phyloP scores from a whole-genome alignment of 768 basidiomycete species.

The Cystofilobasidium macerans region DNA sequence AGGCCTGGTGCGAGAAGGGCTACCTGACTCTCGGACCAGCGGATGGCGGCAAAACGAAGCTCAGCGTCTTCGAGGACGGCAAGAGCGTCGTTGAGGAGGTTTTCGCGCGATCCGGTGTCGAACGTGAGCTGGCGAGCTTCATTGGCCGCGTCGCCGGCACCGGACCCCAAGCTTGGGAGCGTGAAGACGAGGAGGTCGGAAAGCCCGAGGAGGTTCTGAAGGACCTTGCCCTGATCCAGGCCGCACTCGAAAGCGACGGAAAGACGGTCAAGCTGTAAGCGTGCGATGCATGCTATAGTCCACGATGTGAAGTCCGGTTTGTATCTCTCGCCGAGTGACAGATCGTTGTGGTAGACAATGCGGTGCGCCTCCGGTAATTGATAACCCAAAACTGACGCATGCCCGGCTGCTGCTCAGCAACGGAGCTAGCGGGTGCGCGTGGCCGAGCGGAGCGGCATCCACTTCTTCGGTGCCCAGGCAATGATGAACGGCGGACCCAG shows the following conservation, averaged over 20 bases:
- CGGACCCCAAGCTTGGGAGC: neutral
- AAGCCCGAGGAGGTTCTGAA: conserved; percentile 8
- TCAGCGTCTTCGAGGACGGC: neutral
- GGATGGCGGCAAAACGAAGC: neutral
- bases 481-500: no score
- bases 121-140: conserved; percentile 15
- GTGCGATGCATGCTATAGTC: no score
- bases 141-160: neutral
- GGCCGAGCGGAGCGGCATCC: no score
- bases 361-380: no score
- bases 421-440: no score
- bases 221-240: conserved; percentile 18
- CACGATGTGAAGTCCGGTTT: no score
- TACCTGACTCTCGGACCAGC: neutral
- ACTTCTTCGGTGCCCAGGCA: no score
- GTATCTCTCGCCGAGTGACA: no score
- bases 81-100: neutral
- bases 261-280: neutral
- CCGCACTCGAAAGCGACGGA: conserved; percentile 11
- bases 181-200: neutral
- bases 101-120: neutral
- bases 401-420: no score
- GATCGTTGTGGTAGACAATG: no score
- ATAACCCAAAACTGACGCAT: no score
- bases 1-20: conserved; percentile 6